A percentile compares a stretch with the other conserved stretches of the same genome.
phyloP scores from a whole-genome alignment of 2,329 filamentous ascomycete genomes.

The Aspergillus novoparasiticus region DNA sequence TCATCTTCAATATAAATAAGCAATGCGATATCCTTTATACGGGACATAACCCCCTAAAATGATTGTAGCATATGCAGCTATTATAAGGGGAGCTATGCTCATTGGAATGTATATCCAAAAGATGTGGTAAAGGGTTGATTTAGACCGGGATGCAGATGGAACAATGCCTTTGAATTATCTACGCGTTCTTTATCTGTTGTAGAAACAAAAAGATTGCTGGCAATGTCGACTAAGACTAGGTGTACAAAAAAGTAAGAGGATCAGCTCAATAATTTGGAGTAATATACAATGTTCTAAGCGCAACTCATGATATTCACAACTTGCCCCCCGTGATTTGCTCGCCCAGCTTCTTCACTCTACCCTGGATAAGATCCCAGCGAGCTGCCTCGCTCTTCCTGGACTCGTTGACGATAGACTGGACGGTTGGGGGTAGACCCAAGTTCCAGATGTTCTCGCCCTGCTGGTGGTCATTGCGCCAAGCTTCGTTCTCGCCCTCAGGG shows the following conservation, averaged over 20 bases:
- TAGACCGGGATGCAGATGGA: background rate
- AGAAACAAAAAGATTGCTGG: background rate
- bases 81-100: background rate
- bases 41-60: background rate
- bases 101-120: background rate
- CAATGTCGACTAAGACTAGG: constrained; percentile 12
- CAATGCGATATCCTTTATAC: no score
- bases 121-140: background rate
- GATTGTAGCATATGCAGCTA: background rate
- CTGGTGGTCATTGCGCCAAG: constrained; percentile 45
- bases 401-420: constrained; percentile 34
- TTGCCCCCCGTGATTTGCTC: constrained; percentile 71
- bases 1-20: background rate
- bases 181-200: background rate
- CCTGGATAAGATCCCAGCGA: constrained; percentile 51
- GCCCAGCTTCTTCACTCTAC: constrained; percentile 65
- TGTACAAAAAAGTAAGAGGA: constrained; percentile 17
- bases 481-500: constrained; percentile 57
- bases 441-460: constrained; percentile 56
- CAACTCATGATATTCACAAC: constrained; percentile 40
- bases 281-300: constrained; percentile 26
- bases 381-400: constrained; percentile 34
- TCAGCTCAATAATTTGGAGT: constrained; percentile 14
- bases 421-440: constrained; percentile 47
- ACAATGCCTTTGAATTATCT: background rate